Base-by-base conservation (phyloP, 495 filamentous ascomycete genomes). In the Penicillium flavigenum region DNA sequence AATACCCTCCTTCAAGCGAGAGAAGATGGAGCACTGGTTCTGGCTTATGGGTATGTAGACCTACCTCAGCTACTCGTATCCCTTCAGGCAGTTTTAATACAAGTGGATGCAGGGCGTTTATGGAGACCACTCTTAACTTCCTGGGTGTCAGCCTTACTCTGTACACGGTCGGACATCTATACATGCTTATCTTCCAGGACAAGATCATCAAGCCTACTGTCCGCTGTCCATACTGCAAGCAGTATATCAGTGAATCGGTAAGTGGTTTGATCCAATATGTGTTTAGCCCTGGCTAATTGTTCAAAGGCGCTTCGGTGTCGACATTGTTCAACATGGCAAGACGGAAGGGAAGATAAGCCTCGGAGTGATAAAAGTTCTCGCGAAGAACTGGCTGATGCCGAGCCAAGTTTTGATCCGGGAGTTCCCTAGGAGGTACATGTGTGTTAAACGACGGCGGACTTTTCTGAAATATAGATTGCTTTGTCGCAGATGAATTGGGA, bases 241-340 rank as follows among this genome's bases (percentile, higher is more conserved):
- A 89, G 66, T 72, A 72, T 42, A 84, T 91, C 38, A 85, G 80
- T 61, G 79, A 80, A 31, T 84, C 85, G 83, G 86, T 88, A 56
- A 46, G 76, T 65, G 19, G 2, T 2, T 49, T 31, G 5, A 26
- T 46, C 31, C 14, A 7, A 16, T 8, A 4, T 47, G 10, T 29
- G 12, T 14, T 17, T 20, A 16, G n/a, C 1, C 10, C 6, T 2
- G 16, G 26, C 24, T 62, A 4, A 50, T 42, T 0, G 2, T 6
- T 14, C 2, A 10, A 45, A 89, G 85, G 83, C 85, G 17, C 64
- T 70, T 47, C 79, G 87, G 2, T 91, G 88, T 68, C 65, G 86
- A 17, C 86, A 89, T 58, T 91, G 88, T 65, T 89, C 86, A 5
- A 88, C 84, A 58, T 91, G 88, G 88, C 82, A 84, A 61, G 88